Base-by-base conservation (phyloP, 2,329 filamentous ascomycete species). In the Fusarium albidum region DNA sequence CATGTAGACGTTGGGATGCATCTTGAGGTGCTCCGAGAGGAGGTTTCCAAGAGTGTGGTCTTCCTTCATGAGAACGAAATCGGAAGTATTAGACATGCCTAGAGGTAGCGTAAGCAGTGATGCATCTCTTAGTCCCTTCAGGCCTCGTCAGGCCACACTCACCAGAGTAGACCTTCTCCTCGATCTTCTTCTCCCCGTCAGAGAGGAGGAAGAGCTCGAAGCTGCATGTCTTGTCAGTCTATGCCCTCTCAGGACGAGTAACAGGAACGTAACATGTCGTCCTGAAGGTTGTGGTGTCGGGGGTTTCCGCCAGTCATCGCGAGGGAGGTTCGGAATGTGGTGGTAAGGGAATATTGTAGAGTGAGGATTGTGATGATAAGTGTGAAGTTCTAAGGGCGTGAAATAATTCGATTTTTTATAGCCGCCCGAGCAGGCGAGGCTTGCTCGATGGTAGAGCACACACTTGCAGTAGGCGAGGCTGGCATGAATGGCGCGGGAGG, bases 41-140 rank as follows among this genome's bases (percentile, higher is more conserved):
- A 99, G 82, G 74, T 99, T 97, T 66, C 89, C 95, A 21, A 99
- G 84, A 1, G 94, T 97, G 77, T 97, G 94, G 68, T 99, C 95
- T 74, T 99, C 95, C 75, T 97, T 98, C 76, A 92, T 91, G 76
- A 99, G 87, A 53, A 91, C 87, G 78, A 99, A 99, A 75, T 97
- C 90, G 9, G 92, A 90, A n/a, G 91, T 92, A 72, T 96, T 96
- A 17, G 94, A 91, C 71, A 96, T 92, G 69, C 92, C 92, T 71
- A 11, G 25, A 38, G 8, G 21, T 26, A n/a, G 11, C 11, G 32
- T 57, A 29, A 61, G 57, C 38, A 29, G 14, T 5, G n/a, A 18
- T 7, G 18, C 12, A 28, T 8, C 11, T 7, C 14, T 11, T 11
- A 29, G 14, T 34, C 17, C 38, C 9, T 12, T 9, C 9, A 9